Evolutionary conservation across 2,329 filamentous ascomycete genomes (phyloP).

Genomic region (Fusarium equiseti): DNA sequence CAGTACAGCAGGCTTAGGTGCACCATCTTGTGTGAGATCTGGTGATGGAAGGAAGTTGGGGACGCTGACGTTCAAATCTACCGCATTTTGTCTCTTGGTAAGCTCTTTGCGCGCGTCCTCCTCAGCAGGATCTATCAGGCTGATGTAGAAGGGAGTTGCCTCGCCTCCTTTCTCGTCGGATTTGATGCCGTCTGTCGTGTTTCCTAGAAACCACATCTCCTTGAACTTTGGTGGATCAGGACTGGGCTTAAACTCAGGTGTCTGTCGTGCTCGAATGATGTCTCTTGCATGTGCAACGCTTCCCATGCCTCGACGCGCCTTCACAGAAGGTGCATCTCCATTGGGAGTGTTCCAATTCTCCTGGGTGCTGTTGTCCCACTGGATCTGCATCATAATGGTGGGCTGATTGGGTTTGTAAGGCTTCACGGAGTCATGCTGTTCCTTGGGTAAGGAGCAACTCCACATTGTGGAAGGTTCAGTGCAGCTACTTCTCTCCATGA

Average conservation of each 20-base stretch:
- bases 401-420: constrained; percentile 77
- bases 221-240: constrained; percentile 70
- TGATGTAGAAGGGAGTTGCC: constrained; percentile 89
- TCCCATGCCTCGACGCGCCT: constrained; percentile 46
- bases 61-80: constrained; percentile 45
- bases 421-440: constrained; percentile 73
- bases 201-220: constrained; percentile 85
- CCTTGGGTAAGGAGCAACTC: constrained; percentile 88
- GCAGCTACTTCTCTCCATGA: constrained; percentile 74
- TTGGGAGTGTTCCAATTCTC: constrained; percentile 63
- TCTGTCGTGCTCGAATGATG: constrained; percentile 37
- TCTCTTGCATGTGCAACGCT: constrained; percentile 43
- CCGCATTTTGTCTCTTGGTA: constrained; percentile 37
- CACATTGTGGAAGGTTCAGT: constrained; percentile 80
- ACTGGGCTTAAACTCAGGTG: constrained; percentile 58
- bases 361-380: constrained; percentile 72
- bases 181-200: constrained; percentile 82
- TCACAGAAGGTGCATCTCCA: constrained; percentile 49
- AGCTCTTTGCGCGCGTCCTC: constrained; percentile 49
- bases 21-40: constrained; percentile 73
- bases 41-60: constrained; percentile 71
- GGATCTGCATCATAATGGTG: constrained; percentile 83
- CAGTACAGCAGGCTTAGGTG: constrained; percentile 77
- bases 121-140: constrained; percentile 67
- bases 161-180: constrained; percentile 81